These are phyloP conservation scores for Cytospora piceicola DNA, from an alignment of 2,329 filamentous ascomycete species.

Conservation along the genomic window DNA sequence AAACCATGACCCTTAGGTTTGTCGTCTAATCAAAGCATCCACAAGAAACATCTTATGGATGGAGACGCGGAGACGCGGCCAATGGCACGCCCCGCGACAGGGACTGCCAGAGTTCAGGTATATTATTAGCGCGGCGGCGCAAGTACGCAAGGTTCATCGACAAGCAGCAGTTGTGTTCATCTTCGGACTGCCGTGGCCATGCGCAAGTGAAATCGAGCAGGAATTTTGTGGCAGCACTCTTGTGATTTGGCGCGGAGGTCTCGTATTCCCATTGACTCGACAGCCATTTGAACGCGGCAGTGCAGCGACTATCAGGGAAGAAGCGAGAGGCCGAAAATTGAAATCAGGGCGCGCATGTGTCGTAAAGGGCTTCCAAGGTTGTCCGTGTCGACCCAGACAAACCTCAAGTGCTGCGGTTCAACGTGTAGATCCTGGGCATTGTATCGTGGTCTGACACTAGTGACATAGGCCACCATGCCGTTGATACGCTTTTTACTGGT, in stretches of 20 bases:
- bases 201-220: not conserved
- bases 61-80: slow-evolving; percentile 18
- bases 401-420: not conserved
- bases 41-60: not conserved
- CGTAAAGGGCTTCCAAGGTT: not conserved
- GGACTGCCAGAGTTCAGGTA: slow-evolving; percentile 19
- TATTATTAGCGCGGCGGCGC: slow-evolving; percentile 27
- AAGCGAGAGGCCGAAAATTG: slow-evolving; percentile 1
- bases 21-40: not conserved
- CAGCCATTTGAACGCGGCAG: slow-evolving; percentile 22
- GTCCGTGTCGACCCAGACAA: not conserved
- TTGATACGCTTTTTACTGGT: not conserved
- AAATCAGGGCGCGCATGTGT: not conserved
- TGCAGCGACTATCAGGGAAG: slow-evolving; percentile 17
- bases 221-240: not conserved
- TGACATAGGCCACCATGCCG: not conserved
- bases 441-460: not conserved
- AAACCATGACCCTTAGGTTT: slow-evolving; percentile 1
- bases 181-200: slow-evolving; percentile 1
- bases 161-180: not conserved
- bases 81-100: slow-evolving; percentile 21
- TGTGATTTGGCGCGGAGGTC: not conserved
- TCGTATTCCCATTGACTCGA: slow-evolving; percentile 15
- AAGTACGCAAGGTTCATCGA: not conserved
- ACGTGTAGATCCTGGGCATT: not conserved